Evolutionary conservation across 331 rosid species (phyloP), one percentile per base, ranked within the genome.

Genomic region (Cucumis variabilis): DNA sequence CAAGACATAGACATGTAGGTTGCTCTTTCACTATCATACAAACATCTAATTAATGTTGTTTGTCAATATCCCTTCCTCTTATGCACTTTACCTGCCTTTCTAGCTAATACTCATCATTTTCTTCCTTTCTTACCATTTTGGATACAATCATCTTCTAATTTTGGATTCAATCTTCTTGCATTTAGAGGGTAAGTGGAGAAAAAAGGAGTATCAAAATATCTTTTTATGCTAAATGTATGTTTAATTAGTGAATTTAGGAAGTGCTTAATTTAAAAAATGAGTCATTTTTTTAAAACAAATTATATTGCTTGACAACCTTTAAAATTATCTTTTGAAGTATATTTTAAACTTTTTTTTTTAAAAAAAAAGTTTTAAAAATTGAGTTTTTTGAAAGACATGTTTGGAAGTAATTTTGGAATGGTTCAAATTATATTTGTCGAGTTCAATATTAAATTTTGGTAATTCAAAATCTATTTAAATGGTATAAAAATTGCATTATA

Each of bases 21-120:
- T 77, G 65, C 63, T 77, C 41, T 77, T 77, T 77, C 83, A 77
- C 83, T n/a, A 14, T 77, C 83, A 77, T 77, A 48, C 63, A 62
- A 77, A 77, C 83, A 77, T 44, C 33, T 77, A 77, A 13, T 77
- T 23, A 77, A 77, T 48, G 83, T 77, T 77, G 28, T 41, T 63
- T 63, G 68, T 37, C 80, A 73, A 12, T 37, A 20, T 13, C 50
- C 78, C 50, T 10, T 17, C 50, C 46, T 1, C 78, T 13, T 75
- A 10, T n/a, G 82, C 25, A 62, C 21, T 17, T 37, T 37, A 37
- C 55, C 80, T 72, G 51, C 46, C 50, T 37, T 72, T 72, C 78
- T 72, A 58, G 23, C 23, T 58, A 4, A 19, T 19, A 66, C 78
- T 41, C 80, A 11, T 74, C 55, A 44, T 44, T 74, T 41, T 5